Conservation (phyloP, 768 basidiomycete genomes). For the Dacryopinax spathularia region DNA sequence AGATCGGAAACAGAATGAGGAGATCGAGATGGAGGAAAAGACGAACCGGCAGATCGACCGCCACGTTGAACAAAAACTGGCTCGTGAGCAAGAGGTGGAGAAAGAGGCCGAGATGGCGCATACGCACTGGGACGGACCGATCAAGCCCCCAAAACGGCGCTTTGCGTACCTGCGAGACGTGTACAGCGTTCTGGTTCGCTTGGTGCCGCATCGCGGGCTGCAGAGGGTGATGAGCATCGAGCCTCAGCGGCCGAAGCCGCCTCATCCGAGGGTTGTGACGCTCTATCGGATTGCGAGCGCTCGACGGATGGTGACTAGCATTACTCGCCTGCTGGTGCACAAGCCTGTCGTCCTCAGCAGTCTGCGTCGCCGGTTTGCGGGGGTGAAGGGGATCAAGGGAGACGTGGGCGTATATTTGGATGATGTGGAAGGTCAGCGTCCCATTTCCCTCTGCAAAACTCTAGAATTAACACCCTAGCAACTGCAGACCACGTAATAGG, state of each 20-base stretch:
- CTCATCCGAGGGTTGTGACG: constrained; percentile 27
- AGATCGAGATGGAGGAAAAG: neutral
- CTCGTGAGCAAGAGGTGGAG: constrained; percentile 2
- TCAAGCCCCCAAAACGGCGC: neutral
- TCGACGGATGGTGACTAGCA: constrained; percentile 61
- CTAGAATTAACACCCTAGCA: neutral
- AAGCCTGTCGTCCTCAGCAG: constrained; percentile 74
- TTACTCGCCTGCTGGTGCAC: constrained; percentile 57
- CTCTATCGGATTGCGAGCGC: constrained; percentile 67
- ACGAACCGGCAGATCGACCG: neutral
- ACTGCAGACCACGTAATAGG: constrained; percentile 72
- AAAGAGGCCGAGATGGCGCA: neutral
- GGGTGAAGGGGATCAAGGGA: constrained; percentile 25
- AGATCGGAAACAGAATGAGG: neutral
- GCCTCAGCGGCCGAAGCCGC: neutral
- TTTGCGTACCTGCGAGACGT: neutral
- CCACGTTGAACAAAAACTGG: neutral
- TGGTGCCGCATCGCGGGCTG: constrained; percentile 8
- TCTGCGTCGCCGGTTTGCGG: constrained; percentile 47
- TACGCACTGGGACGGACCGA: neutral
- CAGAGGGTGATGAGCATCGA: constrained; percentile 5
- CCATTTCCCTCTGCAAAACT: neutral
- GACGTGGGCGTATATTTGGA: constrained; percentile 80
- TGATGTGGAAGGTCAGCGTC: constrained; percentile 66
- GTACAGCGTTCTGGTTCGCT: neutral